Evolutionary conservation across 2,329 filamentous ascomycete genomes (phyloP), one percentile per base, ranked within the genome.

Genomic region (Tricladium varicosporioides): DNA sequence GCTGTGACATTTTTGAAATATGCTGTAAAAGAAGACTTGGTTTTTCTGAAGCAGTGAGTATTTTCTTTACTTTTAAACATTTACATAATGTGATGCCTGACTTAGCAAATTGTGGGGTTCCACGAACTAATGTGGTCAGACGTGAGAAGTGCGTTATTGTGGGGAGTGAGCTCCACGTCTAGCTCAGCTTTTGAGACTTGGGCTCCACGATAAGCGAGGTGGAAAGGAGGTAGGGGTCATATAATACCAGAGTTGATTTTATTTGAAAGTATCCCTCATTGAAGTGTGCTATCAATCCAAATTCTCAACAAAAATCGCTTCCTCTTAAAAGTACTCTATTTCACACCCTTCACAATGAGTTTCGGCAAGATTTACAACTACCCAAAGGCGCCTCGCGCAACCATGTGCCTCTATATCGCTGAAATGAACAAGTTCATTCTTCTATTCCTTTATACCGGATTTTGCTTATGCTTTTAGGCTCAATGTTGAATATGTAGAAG

Each of bases 301-400:
- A 13, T 40, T 40, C 11, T 13, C 36, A 5, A 2, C 9, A 40
- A 40, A 11, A 40, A 27, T 3, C 22, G 4, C 22, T n/a, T 40
- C 36, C 10, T 48, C 31, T 18, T 5, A 48, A 48, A 48, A 27
- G 31, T 14, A 48, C 10, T 31, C 10, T 5, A 3, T 27, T 48
- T 22, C 46, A 22, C 7, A 22, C 27, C 22, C 14, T 33, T 19
- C 56, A 61, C 49, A 11, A 64, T 64, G 62, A 60, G 57, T 43
- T 62, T 64, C 51, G 62, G 62, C 53, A 64, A 62, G 51, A 16
- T 64, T n/a, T 64, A 64, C 60, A 51, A 59, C 22, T 64, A 64
- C 47, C 62, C 62, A n/a, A 64, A 64, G 36, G 62, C 62, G 18
- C 62, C 62, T 51, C 62, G 62, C 15, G 61, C 62, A 44, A 62